These are phyloP conservation scores for Rhizopogon vulgaris DNA, from an alignment of 768 basidiomycete species.

Conservation along the genomic window DNA sequence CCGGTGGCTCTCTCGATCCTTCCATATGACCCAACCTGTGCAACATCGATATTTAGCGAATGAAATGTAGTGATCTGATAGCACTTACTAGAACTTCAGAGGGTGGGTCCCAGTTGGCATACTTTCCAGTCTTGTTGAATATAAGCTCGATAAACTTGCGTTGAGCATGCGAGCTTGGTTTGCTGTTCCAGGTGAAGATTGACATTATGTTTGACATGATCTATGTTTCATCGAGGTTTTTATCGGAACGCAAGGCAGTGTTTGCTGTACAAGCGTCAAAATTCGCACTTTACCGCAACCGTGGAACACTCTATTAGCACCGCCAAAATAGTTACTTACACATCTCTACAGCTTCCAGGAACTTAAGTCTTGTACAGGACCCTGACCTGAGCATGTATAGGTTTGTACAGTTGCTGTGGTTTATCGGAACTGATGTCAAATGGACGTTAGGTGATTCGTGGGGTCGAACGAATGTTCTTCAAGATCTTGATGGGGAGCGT, in stretches of 20 bases:
- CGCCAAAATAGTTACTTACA: too few species aligned
- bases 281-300: neutral
- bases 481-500: too few species aligned
- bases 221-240: neutral
- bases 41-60: neutral
- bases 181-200: neutral
- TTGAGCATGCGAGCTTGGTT: neutral
- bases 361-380: too few species aligned
- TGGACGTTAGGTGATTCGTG: too few species aligned
- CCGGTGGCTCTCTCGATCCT: neutral
- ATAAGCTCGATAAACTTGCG: neutral
- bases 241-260: neutral
- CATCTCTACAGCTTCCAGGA: too few species aligned
- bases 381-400: too few species aligned
- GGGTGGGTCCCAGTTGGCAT: neutral
- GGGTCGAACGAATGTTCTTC: too few species aligned
- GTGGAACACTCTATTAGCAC: neutral
- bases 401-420: too few species aligned
- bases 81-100: neutral
- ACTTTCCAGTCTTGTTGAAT: neutral
- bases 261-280: neutral
- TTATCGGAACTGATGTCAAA: too few species aligned
- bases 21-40: neutral
- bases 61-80: too few species aligned
- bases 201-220: neutral